Percentiles rank a stretch among this genome's conserved stretches.
Evolutionary conservation across 164 flowering plant species (phyloP).

Genomic region (Sextonia rubra): DNA sequence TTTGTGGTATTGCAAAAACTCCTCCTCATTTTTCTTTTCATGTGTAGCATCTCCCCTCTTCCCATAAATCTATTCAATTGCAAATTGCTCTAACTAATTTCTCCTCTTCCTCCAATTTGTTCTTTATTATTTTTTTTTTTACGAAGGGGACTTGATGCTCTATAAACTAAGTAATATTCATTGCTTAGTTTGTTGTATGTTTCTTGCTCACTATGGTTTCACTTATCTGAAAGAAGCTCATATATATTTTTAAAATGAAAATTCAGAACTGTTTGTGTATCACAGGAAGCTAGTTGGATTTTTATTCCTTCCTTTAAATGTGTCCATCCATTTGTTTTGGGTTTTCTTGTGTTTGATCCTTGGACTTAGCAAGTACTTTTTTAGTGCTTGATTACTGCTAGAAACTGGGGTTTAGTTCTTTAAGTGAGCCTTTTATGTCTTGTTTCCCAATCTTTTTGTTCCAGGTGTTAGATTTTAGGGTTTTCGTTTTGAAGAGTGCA

Average conservation of each 20-base stretch:
- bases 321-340: too few species aligned
- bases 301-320: neutral
- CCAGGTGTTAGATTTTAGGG: too few species aligned
- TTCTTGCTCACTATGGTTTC: slow-evolving; percentile 1
- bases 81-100: neutral
- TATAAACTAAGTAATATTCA: neutral
- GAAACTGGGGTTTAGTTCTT: too few species aligned
- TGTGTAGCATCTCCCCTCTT: neutral
- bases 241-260: neutral
- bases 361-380: too few species aligned
- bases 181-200: neutral
- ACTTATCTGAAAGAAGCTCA: neutral
- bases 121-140: neutral
- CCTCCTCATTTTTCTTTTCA: too few species aligned
- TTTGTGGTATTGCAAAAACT: neutral
- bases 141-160: neutral
- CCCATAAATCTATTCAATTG: neutral
- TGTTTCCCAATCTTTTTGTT: too few species aligned
- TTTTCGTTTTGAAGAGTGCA: too few species aligned
- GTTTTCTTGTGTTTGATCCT: too few species aligned
- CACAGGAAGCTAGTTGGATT: neutral
- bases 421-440: too few species aligned
- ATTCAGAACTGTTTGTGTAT: neutral
- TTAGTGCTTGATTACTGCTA: too few species aligned
- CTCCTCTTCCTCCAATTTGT: neutral